phyloP scores from a whole-genome alignment of 371 early-diverging fungal species.

The Nosema muscidifuracis region DNA sequence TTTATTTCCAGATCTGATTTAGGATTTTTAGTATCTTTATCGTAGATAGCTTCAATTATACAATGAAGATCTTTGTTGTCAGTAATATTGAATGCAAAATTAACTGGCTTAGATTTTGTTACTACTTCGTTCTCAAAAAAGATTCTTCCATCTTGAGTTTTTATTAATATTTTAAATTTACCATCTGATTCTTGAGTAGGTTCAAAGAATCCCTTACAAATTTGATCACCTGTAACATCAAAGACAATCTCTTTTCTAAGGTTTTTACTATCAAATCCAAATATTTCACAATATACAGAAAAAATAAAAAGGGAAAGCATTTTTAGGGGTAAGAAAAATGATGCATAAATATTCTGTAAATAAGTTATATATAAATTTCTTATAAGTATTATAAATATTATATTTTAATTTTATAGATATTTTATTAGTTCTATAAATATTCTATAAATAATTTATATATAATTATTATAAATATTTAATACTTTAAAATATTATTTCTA shows the following conservation, averaged over 20 bases:
- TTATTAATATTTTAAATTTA: conserved; percentile 30
- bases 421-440: no score
- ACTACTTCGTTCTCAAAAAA: conserved; percentile 42
- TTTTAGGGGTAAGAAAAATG: background rate
- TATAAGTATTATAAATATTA: background rate
- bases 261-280: background rate
- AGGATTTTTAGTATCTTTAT: conserved; percentile 1
- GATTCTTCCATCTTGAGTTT: conserved; percentile 42
- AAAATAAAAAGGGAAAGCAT: conserved; percentile 32
- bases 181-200: conserved; percentile 27
- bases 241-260: conserved; percentile 17
- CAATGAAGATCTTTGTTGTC: conserved; percentile 46
- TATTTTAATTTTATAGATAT: no score
- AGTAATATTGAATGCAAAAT: conserved; percentile 58
- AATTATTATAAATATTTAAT: background rate
- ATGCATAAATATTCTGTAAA: background rate
- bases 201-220: conserved; percentile 52
- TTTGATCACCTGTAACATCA: conserved; percentile 54
- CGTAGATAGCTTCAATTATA: conserved; percentile 20
- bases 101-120: conserved; percentile 25
- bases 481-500: conserved; percentile 7
- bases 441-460: no score
- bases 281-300: conserved; percentile 26
- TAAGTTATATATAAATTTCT: no score
- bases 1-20: conserved; percentile 33